These are phyloP conservation scores for Solanum infundibuliforme DNA, from an alignment of 257 asterid species.

Conservation along the genomic window DNA sequence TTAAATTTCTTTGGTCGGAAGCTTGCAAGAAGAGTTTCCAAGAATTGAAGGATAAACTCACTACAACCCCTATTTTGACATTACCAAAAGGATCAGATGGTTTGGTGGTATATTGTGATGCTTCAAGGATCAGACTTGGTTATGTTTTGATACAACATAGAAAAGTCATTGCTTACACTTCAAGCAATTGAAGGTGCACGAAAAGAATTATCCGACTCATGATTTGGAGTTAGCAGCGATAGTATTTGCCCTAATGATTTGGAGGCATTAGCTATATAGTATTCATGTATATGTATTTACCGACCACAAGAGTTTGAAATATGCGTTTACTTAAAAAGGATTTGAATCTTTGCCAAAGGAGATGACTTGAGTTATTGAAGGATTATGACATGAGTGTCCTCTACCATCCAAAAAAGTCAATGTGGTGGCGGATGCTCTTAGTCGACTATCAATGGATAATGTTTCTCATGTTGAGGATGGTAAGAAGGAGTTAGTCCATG, in stretches of 20 bases:
- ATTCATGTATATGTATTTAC: neutral
- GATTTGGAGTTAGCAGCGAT: neutral
- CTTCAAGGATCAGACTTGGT: neutral
- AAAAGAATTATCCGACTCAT: neutral
- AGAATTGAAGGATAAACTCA: neutral
- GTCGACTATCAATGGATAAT: neutral
- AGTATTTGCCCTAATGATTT: neutral
- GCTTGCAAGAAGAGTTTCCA: neutral
- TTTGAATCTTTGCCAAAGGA: neutral
- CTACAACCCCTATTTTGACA: neutral
- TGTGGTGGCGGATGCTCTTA: neutral
- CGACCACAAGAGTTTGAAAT: neutral
- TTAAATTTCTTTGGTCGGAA: no score
- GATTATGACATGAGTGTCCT: neutral
- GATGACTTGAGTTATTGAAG: neutral
- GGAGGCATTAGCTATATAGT: neutral
- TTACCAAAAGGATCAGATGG: no score
- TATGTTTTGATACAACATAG: neutral
- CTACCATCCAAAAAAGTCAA: neutral
- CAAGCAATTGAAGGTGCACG: neutral
- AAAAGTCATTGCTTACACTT: no score
- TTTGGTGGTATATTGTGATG: neutral
- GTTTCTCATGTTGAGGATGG: neutral
- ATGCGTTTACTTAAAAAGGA: neutral
- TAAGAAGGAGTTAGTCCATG: no score